Percentiles rank a stretch among this genome's conserved stretches.
phyloP scores from a whole-genome alignment of 306 rosid genomes.

The Corylus avellana region DNA sequence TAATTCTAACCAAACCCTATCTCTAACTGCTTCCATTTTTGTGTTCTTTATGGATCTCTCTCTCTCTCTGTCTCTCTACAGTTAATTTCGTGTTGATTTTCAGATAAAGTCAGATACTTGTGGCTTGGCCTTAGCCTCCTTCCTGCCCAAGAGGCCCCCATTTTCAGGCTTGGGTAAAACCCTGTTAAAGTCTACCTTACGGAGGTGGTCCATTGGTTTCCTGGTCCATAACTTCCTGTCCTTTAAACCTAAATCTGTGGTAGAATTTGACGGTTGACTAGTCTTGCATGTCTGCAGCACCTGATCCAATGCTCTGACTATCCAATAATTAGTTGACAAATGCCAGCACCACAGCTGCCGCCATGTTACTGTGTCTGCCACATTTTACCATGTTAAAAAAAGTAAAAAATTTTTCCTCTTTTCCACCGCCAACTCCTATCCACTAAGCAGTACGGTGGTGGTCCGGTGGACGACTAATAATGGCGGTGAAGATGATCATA shows the following conservation, averaged over 20 bases:
- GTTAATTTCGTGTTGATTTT: background rate
- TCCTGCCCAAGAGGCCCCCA: background rate
- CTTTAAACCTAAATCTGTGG: background rate
- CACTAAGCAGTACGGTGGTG: no score
- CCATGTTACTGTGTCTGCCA: no score
- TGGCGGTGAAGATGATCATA: no score
- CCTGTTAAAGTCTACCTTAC: background rate
- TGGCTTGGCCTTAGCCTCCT: background rate
- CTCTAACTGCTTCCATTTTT: no score
- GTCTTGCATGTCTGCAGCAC: background rate
- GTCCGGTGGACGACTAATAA: no score
- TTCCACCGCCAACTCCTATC: no score
- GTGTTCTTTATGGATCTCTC: no score
- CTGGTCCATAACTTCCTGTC: background rate
- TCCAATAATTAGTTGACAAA: background rate
- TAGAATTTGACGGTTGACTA: slow-evolving; percentile 32
- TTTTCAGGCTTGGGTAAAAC: slow-evolving; percentile 8
- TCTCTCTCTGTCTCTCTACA: background rate
- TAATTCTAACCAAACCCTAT: no score
- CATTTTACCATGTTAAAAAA: no score
- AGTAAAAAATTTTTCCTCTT: no score
- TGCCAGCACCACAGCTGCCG: background rate
- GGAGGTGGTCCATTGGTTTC: background rate
- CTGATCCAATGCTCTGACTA: background rate
- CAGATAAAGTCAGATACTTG: background rate